Percentiles rank a stretch among this genome's conserved stretches.
These are phyloP conservation scores for Angomonas deanei DNA, from an alignment of 208 protist species.

Conservation along the genomic window DNA sequence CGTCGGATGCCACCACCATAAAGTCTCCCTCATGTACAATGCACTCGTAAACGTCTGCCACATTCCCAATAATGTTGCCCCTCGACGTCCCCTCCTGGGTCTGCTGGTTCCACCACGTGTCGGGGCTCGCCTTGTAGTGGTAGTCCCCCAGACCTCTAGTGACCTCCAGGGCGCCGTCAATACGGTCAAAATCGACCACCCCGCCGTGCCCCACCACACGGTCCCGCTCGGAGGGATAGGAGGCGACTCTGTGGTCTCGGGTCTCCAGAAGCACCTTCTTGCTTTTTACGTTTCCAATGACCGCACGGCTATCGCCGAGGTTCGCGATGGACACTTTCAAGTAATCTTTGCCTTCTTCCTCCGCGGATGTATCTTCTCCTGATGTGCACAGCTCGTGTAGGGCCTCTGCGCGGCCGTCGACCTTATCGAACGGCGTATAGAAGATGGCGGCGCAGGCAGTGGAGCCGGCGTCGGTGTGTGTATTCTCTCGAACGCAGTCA, in stretches of 20 bases:
- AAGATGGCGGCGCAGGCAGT: slow-evolving; percentile 37
- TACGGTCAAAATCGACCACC: slow-evolving; percentile 36
- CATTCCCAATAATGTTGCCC: slow-evolving; percentile 61
- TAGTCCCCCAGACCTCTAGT: slow-evolving; percentile 68
- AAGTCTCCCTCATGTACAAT: slow-evolving; percentile 56
- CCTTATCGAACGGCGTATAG: neutral
- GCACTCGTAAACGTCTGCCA: slow-evolving; percentile 65
- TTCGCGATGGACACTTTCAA: slow-evolving; percentile 54
- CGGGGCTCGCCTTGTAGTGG: slow-evolving; percentile 35
- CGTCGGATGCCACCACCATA: slow-evolving; percentile 69
- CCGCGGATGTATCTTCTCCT: neutral
- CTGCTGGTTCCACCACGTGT: slow-evolving; percentile 28
- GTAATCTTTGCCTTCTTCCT: slow-evolving; percentile 8
- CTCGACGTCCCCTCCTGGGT: neutral
- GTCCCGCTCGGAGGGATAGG: slow-evolving; percentile 23
- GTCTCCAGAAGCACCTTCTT: slow-evolving; percentile 38
- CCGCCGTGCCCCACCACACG: slow-evolving; percentile 37
- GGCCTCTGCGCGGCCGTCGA: too few relatives aligned
- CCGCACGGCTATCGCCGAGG: slow-evolving; percentile 67
- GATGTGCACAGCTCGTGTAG: neutral
- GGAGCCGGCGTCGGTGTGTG: slow-evolving; percentile 26
- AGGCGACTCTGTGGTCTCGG: slow-evolving; percentile 45
- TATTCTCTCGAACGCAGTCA: slow-evolving; percentile 17
- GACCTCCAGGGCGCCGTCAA: slow-evolving; percentile 63
- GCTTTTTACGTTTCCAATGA: slow-evolving; percentile 34